Percentiles rank a stretch among this genome's conserved stretches.
Conservation (phyloP, 257 asterid genomes). For the Salvia miltiorrhiza region DNA sequence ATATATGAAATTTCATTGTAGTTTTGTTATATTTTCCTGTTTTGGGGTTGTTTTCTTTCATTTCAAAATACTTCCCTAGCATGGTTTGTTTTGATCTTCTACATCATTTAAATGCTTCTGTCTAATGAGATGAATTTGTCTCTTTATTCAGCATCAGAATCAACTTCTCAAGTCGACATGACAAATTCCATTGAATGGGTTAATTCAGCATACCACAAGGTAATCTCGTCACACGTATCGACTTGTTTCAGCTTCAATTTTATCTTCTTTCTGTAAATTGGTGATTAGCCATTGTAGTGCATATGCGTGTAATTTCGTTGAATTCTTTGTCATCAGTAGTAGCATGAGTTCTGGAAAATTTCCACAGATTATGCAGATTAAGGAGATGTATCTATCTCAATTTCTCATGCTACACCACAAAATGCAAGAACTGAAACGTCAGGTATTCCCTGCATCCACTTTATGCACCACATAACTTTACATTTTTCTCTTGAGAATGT, state of each 20-base stretch:
- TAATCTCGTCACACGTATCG: neutral
- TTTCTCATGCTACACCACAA: neutral
- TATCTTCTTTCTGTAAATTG: neutral
- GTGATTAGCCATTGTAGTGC: neutral
- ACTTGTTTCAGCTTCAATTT: neutral
- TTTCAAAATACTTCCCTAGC: neutral
- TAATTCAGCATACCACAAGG: slow-evolving; percentile 25
- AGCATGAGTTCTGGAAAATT: neutral
- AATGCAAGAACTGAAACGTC: slow-evolving; percentile 17
- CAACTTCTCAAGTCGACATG: slow-evolving; percentile 27
- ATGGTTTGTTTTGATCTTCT: neutral
- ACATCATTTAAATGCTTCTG: neutral
- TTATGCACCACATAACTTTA: neutral
- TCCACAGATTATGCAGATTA: slow-evolving; percentile 31
- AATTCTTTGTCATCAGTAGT: neutral
- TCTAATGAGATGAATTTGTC: slow-evolving; percentile 1
- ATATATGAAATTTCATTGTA: neutral
- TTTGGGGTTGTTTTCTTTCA: neutral
- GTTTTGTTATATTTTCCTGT: neutral
- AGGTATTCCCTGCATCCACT: slow-evolving; percentile 19
- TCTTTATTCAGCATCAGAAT: slow-evolving; percentile 19
- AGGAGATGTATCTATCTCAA: slow-evolving; percentile 21
- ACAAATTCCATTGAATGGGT: slow-evolving; percentile 35
- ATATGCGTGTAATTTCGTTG: neutral
- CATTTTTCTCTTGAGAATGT: neutral